phyloP scores from a whole-genome alignment of 768 basidiomycete genomes.

The Cantharellus cinnabarinus region DNA sequence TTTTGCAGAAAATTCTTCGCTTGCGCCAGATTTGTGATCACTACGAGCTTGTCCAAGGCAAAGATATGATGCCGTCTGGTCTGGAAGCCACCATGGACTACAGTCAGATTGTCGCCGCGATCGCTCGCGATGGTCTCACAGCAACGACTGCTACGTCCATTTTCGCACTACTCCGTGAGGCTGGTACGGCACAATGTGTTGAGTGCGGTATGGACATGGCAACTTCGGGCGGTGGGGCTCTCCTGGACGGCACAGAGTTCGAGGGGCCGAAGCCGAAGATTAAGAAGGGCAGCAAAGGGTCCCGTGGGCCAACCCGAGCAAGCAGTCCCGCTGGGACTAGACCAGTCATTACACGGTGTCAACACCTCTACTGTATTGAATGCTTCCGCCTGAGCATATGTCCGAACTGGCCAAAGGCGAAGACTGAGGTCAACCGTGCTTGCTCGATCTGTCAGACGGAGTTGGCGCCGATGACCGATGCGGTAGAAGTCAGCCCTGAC shows the following conservation, averaged over 20 bases:
- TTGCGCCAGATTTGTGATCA: slow-evolving; percentile 97
- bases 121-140: slow-evolving; percentile 62
- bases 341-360: slow-evolving; percentile 74
- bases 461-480: slow-evolving; percentile 44
- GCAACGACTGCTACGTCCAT: slow-evolving; percentile 53
- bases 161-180: slow-evolving; percentile 67
- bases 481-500: slow-evolving; percentile 61
- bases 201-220: slow-evolving; percentile 72
- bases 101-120: slow-evolving; percentile 59
- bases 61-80: slow-evolving; percentile 22
- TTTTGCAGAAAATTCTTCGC: slow-evolving; percentile 87
- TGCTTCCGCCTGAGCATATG: slow-evolving; percentile 73
- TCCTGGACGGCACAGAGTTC: slow-evolving; percentile 22
- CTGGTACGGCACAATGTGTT: slow-evolving; percentile 70
- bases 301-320: slow-evolving; percentile 53
- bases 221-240: slow-evolving; percentile 21
- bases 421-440: slow-evolving; percentile 29
- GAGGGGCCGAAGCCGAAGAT: slow-evolving; percentile 22
- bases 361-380: slow-evolving; percentile 74
- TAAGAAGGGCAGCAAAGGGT: slow-evolving; percentile 24
- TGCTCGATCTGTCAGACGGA: slow-evolving; percentile 65
- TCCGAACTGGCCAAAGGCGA: slow-evolving; percentile 51
- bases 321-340: slow-evolving; percentile 42
- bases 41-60: slow-evolving; percentile 67
- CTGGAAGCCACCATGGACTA: slow-evolving; percentile 36